phyloP scores from a whole-genome alignment of 2,329 filamentous ascomycete genomes.

The Byssothecium circinans region DNA sequence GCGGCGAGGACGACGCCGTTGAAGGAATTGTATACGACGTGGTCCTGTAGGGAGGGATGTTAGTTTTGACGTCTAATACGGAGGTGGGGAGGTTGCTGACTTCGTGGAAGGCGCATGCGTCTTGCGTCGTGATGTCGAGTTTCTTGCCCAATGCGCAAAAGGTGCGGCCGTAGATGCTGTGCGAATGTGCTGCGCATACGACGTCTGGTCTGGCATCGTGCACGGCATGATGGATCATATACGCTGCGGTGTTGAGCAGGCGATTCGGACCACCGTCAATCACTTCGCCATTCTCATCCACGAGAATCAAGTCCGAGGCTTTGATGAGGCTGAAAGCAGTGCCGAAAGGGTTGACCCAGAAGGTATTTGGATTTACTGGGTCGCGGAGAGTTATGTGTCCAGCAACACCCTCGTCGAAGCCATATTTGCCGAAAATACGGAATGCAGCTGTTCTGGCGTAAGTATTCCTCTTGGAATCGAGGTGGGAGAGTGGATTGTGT shows the following conservation, averaged over 20 bases:
- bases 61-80: too few species aligned
- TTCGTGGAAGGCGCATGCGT: conserved; percentile 57
- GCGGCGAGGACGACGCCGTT: conserved; percentile 57
- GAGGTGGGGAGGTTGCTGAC: conserved; percentile 5
- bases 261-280: conserved; percentile 60
- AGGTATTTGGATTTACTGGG: conserved; percentile 60
- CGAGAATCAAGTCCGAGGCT: conserved; percentile 67
- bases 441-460: conserved; percentile 31
- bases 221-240: conserved; percentile 63
- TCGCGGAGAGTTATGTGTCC: conserved; percentile 65
- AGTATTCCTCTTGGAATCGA: too few species aligned
- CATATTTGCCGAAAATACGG: conserved; percentile 44
- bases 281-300: conserved; percentile 62
- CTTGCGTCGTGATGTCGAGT: conserved; percentile 62
- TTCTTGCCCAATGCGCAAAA: conserved; percentile 64
- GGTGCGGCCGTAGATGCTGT: conserved; percentile 61
- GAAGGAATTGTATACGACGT: conserved; percentile 56
- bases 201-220: conserved; percentile 62
- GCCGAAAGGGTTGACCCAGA: conserved; percentile 70
- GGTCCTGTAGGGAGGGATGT: conserved; percentile 47
- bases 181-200: conserved; percentile 60
- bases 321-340: conserved; percentile 65
- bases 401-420: conserved; percentile 53
- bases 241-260: conserved; percentile 51
- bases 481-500: neutral